A percentile compares a stretch with the other conserved stretches of the same genome.
Evolutionary conservation across 108 stramenopile genomes (phyloP).

Genomic region (Parietichytrium sp.): DNA sequence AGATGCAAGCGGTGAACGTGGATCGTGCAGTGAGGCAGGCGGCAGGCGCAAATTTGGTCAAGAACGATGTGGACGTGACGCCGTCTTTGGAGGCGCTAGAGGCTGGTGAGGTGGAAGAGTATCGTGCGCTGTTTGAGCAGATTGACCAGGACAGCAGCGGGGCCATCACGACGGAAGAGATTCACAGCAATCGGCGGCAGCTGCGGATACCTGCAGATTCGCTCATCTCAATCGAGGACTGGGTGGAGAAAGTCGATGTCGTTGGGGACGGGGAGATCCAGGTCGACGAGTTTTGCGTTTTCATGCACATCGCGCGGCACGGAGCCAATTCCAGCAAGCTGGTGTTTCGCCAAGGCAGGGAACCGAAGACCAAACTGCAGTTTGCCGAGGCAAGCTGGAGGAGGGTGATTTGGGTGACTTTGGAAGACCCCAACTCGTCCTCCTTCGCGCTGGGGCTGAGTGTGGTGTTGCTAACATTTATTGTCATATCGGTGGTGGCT

Average conservation of each 20-base stretch:
- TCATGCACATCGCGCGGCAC: slow-evolving; percentile 18
- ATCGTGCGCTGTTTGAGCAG: neutral
- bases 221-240: neutral
- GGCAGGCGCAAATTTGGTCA: too few species aligned
- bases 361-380: neutral
- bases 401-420: neutral
- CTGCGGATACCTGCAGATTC: neutral
- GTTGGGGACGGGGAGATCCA: slow-evolving; percentile 13
- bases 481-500: neutral
- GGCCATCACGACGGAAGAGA: neutral
- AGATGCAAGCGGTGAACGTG: too few species aligned
- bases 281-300: neutral
- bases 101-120: too few species aligned
- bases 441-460: neutral
- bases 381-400: neutral
- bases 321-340: neutral
- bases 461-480: neutral
- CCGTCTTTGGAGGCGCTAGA: too few species aligned
- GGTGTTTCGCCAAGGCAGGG: neutral
- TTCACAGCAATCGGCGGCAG: neutral
- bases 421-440: slow-evolving; percentile 8
- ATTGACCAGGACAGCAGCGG: neutral
- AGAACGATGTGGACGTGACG: too few species aligned
- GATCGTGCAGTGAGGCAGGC: too few species aligned
- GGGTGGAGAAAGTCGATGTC: neutral